Base-by-base conservation (phyloP, 768 basidiomycete species). In the Trichaptum fuscoviolaceum region DNA sequence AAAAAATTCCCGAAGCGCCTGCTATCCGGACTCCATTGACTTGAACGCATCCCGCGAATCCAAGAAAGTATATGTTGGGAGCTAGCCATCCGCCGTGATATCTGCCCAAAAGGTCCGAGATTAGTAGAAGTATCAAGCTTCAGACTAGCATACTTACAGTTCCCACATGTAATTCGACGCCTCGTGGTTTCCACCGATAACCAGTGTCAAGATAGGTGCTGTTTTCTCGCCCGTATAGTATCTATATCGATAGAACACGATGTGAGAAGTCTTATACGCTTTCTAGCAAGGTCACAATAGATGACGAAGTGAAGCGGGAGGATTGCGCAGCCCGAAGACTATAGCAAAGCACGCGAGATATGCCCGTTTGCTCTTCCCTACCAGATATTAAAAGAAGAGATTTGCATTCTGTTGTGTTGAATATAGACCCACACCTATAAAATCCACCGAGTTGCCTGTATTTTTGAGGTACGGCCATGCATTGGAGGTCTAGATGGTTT, bases 101-200 rank as follows among this genome's bases (percentile, higher is more conserved):
- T 66, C 94, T 96, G 64, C 20, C 3, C 35, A 8, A 64, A 10
- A 27, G 5, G 60, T 57, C 35, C 18, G 9, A 57, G 64, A 12
- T 8, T 63, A n/a, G 20, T 30, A 8, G 30, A 30, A 30, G 2
- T 30, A 30, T 25, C 17, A 26, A 42, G 15, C 23, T 12, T 57
- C 42, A 52, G 10, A 3, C 2, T 17, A 10, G 23, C 18, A 34
- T 1, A 79, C 91, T 77, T 72, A 94, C 93, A 97, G 77, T 75
- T 99, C 97, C 90, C 93, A 96, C 79, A 99, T 82, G 73, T 98
- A 97, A 71, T 95, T 97, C 24, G 93, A 95, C 1, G 94, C 94
- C 77, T 99, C 97, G 75, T 99, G 97, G 74, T 99, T 99, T 9
- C 97, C 97, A 18, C 97, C 97, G 72, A 99, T 97, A 62, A 99